Conservation (phyloP, 192 early-diverging fungal species). For the Backusella tarrabulga region DNA sequence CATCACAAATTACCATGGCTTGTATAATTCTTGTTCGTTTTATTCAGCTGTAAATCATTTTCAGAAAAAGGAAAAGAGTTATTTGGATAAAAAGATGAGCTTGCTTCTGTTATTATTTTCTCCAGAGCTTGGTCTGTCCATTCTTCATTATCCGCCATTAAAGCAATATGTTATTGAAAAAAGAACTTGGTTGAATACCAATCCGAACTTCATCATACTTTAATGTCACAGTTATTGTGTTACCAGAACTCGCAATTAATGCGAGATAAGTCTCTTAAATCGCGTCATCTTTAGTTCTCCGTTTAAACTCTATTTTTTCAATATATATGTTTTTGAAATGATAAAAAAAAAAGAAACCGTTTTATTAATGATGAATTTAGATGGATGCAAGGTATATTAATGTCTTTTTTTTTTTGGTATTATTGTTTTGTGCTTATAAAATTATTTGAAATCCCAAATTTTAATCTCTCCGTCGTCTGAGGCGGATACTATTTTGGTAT, state of each 20-base stretch:
- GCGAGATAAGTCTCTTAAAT: conserved; percentile 6
- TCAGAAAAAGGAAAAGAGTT: not conserved
- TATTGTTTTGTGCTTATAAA: not conserved
- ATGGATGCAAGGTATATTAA: not conserved
- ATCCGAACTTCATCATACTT: not conserved
- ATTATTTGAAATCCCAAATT: conserved; percentile 72
- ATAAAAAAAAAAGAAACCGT: not conserved
- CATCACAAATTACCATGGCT: not conserved
- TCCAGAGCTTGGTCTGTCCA: not conserved
- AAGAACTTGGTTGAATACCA: not conserved
- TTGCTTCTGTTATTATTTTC: not conserved
- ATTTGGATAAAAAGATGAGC: not conserved
- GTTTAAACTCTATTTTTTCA: not conserved
- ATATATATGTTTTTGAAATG: not conserved
- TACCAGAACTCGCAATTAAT: conserved; percentile 5
- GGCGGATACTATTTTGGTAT: conserved; percentile 83
- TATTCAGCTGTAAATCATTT: not conserved
- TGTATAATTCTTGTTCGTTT: not conserved
- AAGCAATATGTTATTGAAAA: not conserved
- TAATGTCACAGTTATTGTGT: not conserved
- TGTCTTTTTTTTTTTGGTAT: not conserved
- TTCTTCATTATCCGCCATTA: not conserved
- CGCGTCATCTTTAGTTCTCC: not conserved
- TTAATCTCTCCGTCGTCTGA: conserved; percentile 76
- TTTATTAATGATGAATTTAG: not conserved